phyloP scores from a whole-genome alignment of 345 rosid species.

The Salix exigua region DNA sequence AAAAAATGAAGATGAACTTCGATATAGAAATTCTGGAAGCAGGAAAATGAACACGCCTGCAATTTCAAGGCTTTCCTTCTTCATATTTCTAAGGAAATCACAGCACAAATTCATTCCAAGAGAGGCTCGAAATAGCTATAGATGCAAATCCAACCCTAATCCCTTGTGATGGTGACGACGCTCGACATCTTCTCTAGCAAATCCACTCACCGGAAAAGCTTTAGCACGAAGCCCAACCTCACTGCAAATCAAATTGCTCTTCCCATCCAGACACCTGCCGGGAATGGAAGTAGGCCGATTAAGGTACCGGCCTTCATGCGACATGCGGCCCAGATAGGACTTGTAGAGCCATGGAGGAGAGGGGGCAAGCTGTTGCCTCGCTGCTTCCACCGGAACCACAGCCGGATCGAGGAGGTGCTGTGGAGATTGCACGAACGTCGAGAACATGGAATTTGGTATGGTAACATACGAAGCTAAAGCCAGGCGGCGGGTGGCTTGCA shows the following conservation, averaged over 20 bases:
- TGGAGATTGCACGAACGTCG: conserved; percentile 2
- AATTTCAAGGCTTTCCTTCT: background rate
- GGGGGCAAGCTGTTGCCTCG: conserved; percentile 1
- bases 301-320: background rate
- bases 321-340: background rate
- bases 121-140: background rate
- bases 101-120: background rate
- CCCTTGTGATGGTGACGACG: background rate
- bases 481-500: conserved; percentile 20
- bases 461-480: conserved; percentile 12
- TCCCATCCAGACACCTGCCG: conserved; percentile 5
- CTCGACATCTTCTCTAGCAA: conserved; percentile 11
- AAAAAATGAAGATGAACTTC: background rate
- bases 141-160: conserved; percentile 24
- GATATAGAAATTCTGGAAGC: background rate
- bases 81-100: background rate
- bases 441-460: conserved; percentile 11
- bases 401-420: background rate
- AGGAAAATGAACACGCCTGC: background rate
- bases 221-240: background rate
- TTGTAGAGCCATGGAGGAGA: conserved; percentile 8
- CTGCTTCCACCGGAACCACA: background rate
- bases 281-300: background rate
- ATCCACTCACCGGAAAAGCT: conserved; percentile 4
- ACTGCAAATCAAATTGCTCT: background rate